Conservation (phyloP, 2,329 filamentous ascomycete species). For the Exophiala viscosa region DNA sequence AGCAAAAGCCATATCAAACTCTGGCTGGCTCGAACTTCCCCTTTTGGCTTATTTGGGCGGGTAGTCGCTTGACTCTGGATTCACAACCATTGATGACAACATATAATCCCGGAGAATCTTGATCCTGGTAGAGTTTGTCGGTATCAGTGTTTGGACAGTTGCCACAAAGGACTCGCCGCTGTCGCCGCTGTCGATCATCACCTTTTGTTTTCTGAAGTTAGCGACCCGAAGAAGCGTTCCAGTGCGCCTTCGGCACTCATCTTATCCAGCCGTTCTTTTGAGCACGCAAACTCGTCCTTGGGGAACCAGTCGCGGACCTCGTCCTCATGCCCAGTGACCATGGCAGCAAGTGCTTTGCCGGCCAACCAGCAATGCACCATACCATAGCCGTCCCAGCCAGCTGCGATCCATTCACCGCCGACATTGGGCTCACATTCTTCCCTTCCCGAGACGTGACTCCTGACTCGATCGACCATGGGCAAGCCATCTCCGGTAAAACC, state of each 20-base stretch:
- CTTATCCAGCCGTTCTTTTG: conserved; percentile 10
- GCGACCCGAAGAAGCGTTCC: conserved; percentile 11
- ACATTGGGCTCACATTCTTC: conserved; percentile 8
- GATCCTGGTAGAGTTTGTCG: too few species aligned
- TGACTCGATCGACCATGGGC: conserved; percentile 31
- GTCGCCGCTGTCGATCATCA: neutral
- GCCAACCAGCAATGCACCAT: conserved; percentile 32
- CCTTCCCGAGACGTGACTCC: conserved; percentile 13
- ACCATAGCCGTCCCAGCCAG: conserved; percentile 33
- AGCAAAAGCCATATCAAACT: too few species aligned
- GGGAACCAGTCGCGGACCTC: conserved; percentile 20
- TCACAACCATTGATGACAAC: too few species aligned
- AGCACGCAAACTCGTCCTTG: conserved; percentile 18
- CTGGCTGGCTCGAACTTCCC: too few species aligned
- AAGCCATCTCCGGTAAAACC: conserved; percentile 32
- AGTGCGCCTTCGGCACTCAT: conserved; percentile 18
- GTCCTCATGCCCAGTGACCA: conserved; percentile 22
- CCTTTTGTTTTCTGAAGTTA: neutral
- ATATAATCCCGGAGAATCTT: too few species aligned
- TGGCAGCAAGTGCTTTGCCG: conserved; percentile 29
- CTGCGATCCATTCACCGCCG: conserved; percentile 32
- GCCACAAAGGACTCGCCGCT: neutral
- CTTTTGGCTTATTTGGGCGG: too few species aligned
- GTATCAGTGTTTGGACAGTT: neutral
- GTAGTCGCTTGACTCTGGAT: too few species aligned